Percentiles rank a stretch among this genome's conserved stretches.
Evolutionary conservation across 176 grass and related monocot genomes (phyloP).

Genomic region (Paspalum vaginatum): DNA sequence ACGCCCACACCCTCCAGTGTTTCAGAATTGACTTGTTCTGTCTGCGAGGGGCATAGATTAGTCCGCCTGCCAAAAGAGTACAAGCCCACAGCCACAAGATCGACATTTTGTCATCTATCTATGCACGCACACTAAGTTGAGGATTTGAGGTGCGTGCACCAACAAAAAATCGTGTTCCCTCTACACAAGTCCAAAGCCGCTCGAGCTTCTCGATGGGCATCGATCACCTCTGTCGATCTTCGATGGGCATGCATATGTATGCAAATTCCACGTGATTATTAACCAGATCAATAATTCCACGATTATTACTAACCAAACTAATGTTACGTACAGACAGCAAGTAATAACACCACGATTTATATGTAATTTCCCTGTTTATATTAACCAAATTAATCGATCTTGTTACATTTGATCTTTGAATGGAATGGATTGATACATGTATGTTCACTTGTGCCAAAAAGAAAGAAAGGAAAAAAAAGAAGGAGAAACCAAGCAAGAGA

Average conservation of each 20-base stretch:
- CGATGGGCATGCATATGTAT: too few species aligned
- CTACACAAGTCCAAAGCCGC: too few species aligned
- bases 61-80: background rate
- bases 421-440: constrained; percentile 15
- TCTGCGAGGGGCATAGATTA: background rate
- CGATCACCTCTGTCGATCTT: too few species aligned
- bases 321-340: too few species aligned
- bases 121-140: background rate
- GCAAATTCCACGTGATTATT: too few species aligned
- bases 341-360: too few species aligned
- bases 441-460: constrained; percentile 28
- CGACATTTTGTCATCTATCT: background rate
- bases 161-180: too few species aligned
- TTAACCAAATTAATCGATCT: background rate
- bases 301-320: too few species aligned
- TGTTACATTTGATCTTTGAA: background rate
- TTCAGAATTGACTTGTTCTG: background rate
- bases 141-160: too few species aligned
- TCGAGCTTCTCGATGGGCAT: too few species aligned
- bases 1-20: background rate
- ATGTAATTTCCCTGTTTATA: too few species aligned
- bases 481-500: constrained; percentile 3
- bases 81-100: background rate
- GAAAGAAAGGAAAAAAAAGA: background rate
- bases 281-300: too few species aligned